phyloP scores from a whole-genome alignment of 805 yeast genomes.

The Ogataea methylovora region DNA sequence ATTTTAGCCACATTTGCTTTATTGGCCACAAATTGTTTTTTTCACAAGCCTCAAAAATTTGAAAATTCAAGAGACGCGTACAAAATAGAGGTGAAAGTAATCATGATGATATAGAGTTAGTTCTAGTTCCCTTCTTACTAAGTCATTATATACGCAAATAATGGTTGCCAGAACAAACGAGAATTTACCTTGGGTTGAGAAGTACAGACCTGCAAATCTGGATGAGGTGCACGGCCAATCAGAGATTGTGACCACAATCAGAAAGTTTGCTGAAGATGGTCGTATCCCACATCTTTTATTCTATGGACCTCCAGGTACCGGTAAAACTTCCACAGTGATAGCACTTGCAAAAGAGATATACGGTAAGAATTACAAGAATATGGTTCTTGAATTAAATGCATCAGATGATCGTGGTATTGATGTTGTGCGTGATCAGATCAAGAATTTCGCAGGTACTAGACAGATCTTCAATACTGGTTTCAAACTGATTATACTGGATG shows the following conservation, averaged over 20 bases:
- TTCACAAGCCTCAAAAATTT: no score
- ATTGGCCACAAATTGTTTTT: no score
- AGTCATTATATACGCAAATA: not conserved
- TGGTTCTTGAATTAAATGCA: slow-evolving; percentile 94
- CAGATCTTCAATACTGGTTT: slow-evolving; percentile 85
- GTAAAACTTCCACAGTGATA: slow-evolving; percentile 81
- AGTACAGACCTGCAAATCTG: slow-evolving; percentile 79
- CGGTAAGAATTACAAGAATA: slow-evolving; percentile 72
- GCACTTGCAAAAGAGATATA: slow-evolving; percentile 85
- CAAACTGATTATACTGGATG: slow-evolving; percentile 88
- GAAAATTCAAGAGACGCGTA: no score
- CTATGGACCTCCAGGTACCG: slow-evolving; percentile 95
- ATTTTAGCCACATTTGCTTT: no score
- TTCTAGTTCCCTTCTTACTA: no score
- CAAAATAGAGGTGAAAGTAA: no score
- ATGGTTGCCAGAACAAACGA: slow-evolving; percentile 18
- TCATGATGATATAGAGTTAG: no score
- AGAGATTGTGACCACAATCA: slow-evolving; percentile 77
- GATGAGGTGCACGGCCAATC: slow-evolving; percentile 91
- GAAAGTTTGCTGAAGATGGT: slow-evolving; percentile 76
- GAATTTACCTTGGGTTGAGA: slow-evolving; percentile 87
- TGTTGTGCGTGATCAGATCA: slow-evolving; percentile 95
- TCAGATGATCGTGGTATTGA: slow-evolving; percentile 97
- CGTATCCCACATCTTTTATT: slow-evolving; percentile 85
- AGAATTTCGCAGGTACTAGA: slow-evolving; percentile 91